Conservation (phyloP, 2,329 filamentous ascomycete species). For the Penicillium sp. region DNA sequence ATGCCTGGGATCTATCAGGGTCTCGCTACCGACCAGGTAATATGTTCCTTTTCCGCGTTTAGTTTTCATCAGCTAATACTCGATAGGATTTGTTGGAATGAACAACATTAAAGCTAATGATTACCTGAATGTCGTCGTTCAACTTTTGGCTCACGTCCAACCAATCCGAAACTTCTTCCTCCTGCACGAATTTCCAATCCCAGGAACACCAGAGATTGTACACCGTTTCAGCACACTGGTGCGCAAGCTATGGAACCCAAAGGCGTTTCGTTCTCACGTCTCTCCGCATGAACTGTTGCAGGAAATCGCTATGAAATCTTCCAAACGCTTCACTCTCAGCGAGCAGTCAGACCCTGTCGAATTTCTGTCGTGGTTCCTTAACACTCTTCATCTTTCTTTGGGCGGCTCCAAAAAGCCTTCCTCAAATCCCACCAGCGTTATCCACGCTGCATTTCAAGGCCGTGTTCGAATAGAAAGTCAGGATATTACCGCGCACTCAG, state of each 20-base stretch:
- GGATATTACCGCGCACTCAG: conserved; percentile 87
- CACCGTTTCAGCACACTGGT: conserved; percentile 87
- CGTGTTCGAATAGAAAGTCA: conserved; percentile 91
- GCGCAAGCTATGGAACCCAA: conserved; percentile 97
- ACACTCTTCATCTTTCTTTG: conserved; percentile 88
- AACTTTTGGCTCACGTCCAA: conserved; percentile 85
- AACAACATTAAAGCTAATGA: conserved; percentile 99
- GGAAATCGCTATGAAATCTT: conserved; percentile 86
- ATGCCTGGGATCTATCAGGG: conserved; percentile 76
- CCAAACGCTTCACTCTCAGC: conserved; percentile 89
- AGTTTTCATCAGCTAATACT: neutral
- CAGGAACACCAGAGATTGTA: conserved; percentile 74
- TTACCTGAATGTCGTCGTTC: conserved; percentile 94
- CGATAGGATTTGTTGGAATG: conserved; percentile 85
- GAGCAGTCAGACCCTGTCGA: conserved; percentile 94
- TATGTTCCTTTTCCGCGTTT: conserved; percentile 1
- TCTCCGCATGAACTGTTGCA: conserved; percentile 97
- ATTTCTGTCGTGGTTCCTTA: conserved; percentile 96
- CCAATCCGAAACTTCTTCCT: conserved; percentile 92
- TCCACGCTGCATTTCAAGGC: conserved; percentile 94
- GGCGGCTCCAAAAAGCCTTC: conserved; percentile 88
- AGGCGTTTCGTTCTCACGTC: conserved; percentile 94
- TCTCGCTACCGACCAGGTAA: conserved; percentile 81
- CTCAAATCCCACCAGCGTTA: conserved; percentile 67
- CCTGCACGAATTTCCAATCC: conserved; percentile 73